These are phyloP conservation scores for Eurotiales sp. DNA, from an alignment of 2,329 filamentous ascomycete genomes.

Conservation along the genomic window DNA sequence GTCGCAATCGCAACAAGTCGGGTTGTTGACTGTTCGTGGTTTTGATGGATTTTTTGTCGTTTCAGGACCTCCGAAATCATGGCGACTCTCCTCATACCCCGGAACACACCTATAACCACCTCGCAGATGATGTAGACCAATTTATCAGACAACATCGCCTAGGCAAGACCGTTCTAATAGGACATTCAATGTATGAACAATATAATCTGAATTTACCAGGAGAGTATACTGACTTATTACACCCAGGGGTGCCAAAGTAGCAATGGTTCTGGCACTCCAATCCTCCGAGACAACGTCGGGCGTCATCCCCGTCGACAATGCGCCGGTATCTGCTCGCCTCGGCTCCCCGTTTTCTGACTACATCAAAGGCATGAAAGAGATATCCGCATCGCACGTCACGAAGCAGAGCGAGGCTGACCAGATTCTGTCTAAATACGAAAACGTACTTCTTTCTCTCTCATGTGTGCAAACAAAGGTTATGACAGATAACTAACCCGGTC, in stretches of 20 bases:
- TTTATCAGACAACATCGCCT: conserved; percentile 73
- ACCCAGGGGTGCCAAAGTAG: conserved; percentile 78
- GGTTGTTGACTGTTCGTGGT: no score
- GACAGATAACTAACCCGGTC: no score
- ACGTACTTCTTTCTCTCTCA: conserved; percentile 43
- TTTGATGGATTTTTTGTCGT: neutral
- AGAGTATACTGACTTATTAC: conserved; percentile 9
- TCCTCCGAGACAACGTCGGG: conserved; percentile 64
- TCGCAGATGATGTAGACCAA: conserved; percentile 76
- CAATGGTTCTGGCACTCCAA: conserved; percentile 78
- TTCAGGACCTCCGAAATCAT: conserved; percentile 80
- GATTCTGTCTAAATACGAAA: conserved; percentile 71
- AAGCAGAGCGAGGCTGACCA: conserved; percentile 74
- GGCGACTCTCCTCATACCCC: conserved; percentile 78
- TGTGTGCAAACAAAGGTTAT: conserved; percentile 4
- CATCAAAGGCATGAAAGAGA: conserved; percentile 75
- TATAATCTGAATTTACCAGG: neutral
- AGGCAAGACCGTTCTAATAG: conserved; percentile 72
- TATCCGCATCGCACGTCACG: conserved; percentile 65
- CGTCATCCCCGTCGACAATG: conserved; percentile 85
- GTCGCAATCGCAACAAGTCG: conserved; percentile 21
- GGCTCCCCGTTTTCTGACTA: conserved; percentile 74
- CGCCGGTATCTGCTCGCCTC: conserved; percentile 75
- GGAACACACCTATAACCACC: conserved; percentile 73
- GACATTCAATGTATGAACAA: conserved; percentile 76